Conservation (phyloP, 1,284 basidiomycete genomes). For the Hymenochaete sp. region DNA sequence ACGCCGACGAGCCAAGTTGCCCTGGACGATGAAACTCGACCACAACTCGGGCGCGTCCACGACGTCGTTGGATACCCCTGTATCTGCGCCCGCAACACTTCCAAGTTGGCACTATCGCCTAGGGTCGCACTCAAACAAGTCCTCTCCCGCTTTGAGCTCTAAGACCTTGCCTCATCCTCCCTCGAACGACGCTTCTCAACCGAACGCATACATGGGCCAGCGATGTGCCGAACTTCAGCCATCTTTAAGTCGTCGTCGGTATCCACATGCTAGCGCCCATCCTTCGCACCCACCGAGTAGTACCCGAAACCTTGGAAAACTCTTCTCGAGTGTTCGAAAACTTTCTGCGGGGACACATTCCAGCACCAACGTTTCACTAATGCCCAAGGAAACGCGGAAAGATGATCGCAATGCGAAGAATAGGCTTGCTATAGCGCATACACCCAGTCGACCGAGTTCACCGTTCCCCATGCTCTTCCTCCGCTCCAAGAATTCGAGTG, state of each 20-base stretch:
- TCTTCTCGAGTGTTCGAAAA: slow-evolving; percentile 1
- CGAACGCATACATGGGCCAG: too few species aligned
- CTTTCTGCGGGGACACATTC: neutral
- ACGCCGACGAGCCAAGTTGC: too few species aligned
- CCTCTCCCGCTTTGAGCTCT: slow-evolving; percentile 10
- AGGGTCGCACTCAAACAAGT: neutral
- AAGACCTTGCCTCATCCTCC: too few species aligned
- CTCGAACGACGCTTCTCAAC: too few species aligned
- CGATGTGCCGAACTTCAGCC: too few species aligned
- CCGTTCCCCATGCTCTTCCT: slow-evolving; percentile 16
- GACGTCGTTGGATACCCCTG: neutral
- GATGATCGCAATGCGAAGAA: slow-evolving; percentile 8
- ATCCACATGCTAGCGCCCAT: too few species aligned
- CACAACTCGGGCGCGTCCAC: slow-evolving; percentile 6
- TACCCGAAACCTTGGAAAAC: neutral
- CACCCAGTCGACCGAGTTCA: slow-evolving; percentile 15
- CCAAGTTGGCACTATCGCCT: slow-evolving; percentile 9
- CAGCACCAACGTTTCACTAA: too few species aligned
- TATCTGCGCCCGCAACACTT: slow-evolving; percentile 2
- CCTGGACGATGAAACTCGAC: slow-evolving; percentile 11
- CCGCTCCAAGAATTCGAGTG: neutral
- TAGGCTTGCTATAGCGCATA: slow-evolving; percentile 1
- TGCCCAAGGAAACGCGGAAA: too few species aligned
- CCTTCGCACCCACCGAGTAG: neutral
- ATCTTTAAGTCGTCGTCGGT: too few species aligned